These are phyloP conservation scores for Diaporthe longicolla DNA, from an alignment of 2,329 filamentous ascomycete species.

Conservation along the genomic window DNA sequence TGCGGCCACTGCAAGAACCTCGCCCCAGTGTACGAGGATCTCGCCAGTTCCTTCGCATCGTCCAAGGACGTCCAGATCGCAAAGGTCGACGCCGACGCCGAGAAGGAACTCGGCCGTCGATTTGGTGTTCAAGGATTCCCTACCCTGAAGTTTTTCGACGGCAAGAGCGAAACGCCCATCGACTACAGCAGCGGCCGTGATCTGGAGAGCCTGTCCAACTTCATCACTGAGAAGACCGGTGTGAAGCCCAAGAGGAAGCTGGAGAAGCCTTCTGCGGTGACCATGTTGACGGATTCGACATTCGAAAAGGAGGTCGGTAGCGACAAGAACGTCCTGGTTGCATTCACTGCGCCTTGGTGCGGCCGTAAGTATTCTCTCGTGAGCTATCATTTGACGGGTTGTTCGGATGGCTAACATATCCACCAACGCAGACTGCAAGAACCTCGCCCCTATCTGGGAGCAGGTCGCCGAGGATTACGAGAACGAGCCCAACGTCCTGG, in stretches of 20 bases:
- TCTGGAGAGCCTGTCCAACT: slow-evolving; percentile 84
- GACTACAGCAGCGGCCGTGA: slow-evolving; percentile 92
- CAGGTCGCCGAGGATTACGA: slow-evolving; percentile 85
- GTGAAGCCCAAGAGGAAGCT: slow-evolving; percentile 84
- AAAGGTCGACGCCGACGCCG: slow-evolving; percentile 95
- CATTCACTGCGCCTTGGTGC: slow-evolving; percentile 98
- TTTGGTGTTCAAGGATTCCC: slow-evolving; percentile 96
- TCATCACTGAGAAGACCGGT: slow-evolving; percentile 89
- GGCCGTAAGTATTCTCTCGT: slow-evolving; percentile 79
- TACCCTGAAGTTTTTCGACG: slow-evolving; percentile 97
- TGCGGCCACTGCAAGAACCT: slow-evolving; percentile 99
- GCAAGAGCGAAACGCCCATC: slow-evolving; percentile 86
- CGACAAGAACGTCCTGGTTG: slow-evolving; percentile 92
- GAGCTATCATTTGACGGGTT: not conserved
- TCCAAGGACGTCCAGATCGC: slow-evolving; percentile 84
- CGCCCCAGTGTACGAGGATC: slow-evolving; percentile 93
- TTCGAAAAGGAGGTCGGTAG: slow-evolving; percentile 85
- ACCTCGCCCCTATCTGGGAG: slow-evolving; percentile 91
- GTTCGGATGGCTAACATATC: slow-evolving; percentile 38
- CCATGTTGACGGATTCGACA: slow-evolving; percentile 82
- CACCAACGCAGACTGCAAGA: slow-evolving; percentile 87
- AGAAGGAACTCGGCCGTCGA: slow-evolving; percentile 85
- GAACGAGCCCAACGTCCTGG: slow-evolving; percentile 81
- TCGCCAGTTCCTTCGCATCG: slow-evolving; percentile 80
- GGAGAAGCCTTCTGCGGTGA: slow-evolving; percentile 80